Evolutionary conservation across 2,329 filamentous ascomycete genomes (phyloP).

Genomic region (Uncinocarpus reesii): DNA sequence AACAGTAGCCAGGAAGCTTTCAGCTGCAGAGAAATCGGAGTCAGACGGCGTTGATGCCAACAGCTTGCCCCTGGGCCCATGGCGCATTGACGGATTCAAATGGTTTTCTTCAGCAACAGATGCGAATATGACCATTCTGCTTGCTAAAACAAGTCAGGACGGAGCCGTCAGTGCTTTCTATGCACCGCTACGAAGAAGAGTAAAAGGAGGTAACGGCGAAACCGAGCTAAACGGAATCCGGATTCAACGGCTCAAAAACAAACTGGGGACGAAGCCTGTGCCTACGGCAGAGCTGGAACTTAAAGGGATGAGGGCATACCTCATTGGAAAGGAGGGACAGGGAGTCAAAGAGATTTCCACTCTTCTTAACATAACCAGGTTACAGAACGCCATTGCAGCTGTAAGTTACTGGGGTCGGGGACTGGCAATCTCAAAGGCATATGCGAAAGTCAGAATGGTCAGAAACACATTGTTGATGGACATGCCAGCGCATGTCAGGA

Average conservation of each 20-base stretch:
- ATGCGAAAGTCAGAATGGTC: conserved; percentile 32
- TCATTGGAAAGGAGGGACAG: conserved; percentile 55
- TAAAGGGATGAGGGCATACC: conserved; percentile 51
- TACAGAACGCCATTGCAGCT: conserved; percentile 34
- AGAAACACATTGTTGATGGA: conserved; percentile 31
- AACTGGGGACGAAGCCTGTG: conserved; percentile 58
- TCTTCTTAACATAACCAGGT: conserved; percentile 55
- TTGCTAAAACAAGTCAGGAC: conserved; percentile 46
- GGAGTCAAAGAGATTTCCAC: conserved; percentile 59
- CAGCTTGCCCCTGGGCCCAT: conserved; percentile 43
- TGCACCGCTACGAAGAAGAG: conserved; percentile 48
- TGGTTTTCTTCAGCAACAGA: conserved; percentile 60
- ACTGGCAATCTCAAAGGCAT: conserved; percentile 33
- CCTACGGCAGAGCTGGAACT: conserved; percentile 64
- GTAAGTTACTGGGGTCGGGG: conserved; percentile 32
- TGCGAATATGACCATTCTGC: conserved; percentile 52
- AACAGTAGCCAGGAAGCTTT: conserved; percentile 44
- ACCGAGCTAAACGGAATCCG: conserved; percentile 53
- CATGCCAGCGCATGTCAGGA: conserved; percentile 34
- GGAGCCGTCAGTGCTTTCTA: conserved; percentile 51
- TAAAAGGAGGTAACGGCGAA: conserved; percentile 15
- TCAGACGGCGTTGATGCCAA: conserved; percentile 23
- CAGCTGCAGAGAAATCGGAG: conserved; percentile 21
- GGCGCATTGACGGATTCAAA: conserved; percentile 56
- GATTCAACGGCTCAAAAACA: conserved; percentile 61